Base-by-base conservation (phyloP, 257 asterid genomes). In the Solanum commersonii region DNA sequence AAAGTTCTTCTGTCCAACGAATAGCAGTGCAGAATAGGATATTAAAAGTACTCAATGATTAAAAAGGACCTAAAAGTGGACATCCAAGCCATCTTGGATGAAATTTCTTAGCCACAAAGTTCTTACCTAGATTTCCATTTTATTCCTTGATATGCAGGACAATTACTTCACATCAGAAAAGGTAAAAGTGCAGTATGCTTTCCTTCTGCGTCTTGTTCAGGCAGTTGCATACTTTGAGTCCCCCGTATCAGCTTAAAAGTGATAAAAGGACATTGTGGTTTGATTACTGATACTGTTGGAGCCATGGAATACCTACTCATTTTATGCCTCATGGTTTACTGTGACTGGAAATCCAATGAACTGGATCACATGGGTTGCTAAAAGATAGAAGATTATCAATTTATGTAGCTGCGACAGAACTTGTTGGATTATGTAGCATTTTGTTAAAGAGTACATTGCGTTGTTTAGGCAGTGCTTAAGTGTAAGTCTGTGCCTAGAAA, bases 141-240 rank as follows among this genome's bases (percentile, higher is more conserved):
- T 88, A 29, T 85, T 84, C 90, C 71, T 29, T 25, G 46, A 78
- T 90, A 88, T 86, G 81, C 83, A 81, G 83, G 78, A 85, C 73
- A 77, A 67, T 59, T 38, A 77, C n/a, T 42, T 77, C 84, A 65
- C 89, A 86, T 35, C 70, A 18, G 18, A 49, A 88, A 86, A 81
- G 77, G 81, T 73, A 83, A 82, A 88, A 86, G 74, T 73, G 84
- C 79, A 78, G 37, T 85, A 22, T 25, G 49, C 67, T 33, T 33
- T 83, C 52, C 38, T 44, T 44, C 85, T 25, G 18, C 63, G 16
- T 79, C 67, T 27, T 38, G 38, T 84, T n/a, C 40, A 84, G 13
- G 71, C 87, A 84, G 73, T 37, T 84, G 78, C 87, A 35, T 38
- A 84, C 44, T 11, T 84, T 84, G 63, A 65, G 65, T 44, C 63